Base-by-base conservation (phyloP, 2,329 filamentous ascomycete genomes). In the Aspergillus sp. region DNA sequence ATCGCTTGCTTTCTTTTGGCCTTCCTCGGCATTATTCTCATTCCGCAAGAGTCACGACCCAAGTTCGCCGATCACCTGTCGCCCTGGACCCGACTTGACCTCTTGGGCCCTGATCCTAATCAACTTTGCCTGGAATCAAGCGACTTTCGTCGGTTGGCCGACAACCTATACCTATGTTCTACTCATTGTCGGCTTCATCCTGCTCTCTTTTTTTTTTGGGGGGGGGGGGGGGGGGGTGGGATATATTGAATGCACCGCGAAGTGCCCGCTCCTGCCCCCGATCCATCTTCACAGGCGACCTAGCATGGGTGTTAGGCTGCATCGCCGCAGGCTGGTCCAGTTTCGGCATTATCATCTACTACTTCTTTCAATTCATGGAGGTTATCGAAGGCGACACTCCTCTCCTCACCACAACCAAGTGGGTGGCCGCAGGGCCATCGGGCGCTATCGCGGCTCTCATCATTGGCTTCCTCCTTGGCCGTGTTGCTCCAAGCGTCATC, bases 121-220 rank as follows among this genome's bases (percentile, higher is more conserved):
- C 67, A 83, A 83, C 60, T 80, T 85, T 53, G 77, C 80, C 0
- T 84, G 79, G 78, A 84, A 82, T 49, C 80, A 85, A 57, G 80
- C 77, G 0, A 74, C 78, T 0, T 68, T 79, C 1, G 76, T 74
- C 4, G 80, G 79, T 2, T 85, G 81, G 82, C 54, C 66, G 0
- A 67, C 71, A 9, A 66, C 77, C 0, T 79, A 79, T 46, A 70
- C 82, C 20, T 75, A 77, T 49, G 67, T 76, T 0, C 65, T 76
- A 1, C 67, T 86, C 1, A 74, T 83, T 30, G 49, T 82, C 3
- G 80, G 82, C 1, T 48, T 79, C 3, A 30, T 81, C 0, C 64
- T 84, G 3, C 60, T 81, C 1, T 0, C 53, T 72, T 2, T 86
- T 86, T 58, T n/a, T n/a, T n/a, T n/a, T n/a, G n/a, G n/a, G n/a